A percentile compares a stretch with the other conserved stretches of the same genome.
These are phyloP conservation scores for slime mould (Dictyostelium discoideum) DNA, from an alignment of 78 protist species.

Conservation along the genomic window DNA sequence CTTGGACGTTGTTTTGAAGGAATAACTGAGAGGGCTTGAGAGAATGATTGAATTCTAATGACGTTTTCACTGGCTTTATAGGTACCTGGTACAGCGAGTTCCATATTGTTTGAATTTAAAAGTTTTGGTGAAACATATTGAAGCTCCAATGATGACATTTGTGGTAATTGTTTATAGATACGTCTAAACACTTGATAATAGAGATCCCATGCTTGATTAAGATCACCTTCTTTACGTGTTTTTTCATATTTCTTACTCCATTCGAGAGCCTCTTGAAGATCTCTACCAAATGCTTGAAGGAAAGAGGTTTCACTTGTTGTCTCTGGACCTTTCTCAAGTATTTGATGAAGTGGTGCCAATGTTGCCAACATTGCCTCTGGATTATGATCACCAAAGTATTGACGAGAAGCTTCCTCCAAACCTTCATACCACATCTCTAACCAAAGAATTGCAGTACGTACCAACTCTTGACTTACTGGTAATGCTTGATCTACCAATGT, in stretches of 20 bases:
- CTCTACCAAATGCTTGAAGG: conserved; percentile 93
- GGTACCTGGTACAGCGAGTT: conserved; percentile 98
- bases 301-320: conserved; percentile 96
- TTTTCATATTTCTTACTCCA: conserved; percentile 87
- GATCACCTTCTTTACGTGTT: conserved; percentile 79
- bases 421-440: conserved; percentile 99
- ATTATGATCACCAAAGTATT: conserved; percentile 94
- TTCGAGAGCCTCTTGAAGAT: conserved; percentile 93
- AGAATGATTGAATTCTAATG: conserved; percentile 92
- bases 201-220: conserved; percentile 97
- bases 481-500: conserved; percentile 92
- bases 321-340: conserved; percentile 91
- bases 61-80: conserved; percentile 78
- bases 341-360: conserved; percentile 94
- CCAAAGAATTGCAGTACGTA: conserved; percentile 98
- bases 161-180: conserved; percentile 94
- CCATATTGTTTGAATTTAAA: conserved; percentile 88
- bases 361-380: conserved; percentile 92
- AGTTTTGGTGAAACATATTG: conserved; percentile 93
- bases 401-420: conserved; percentile 97
- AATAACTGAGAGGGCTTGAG: conserved; percentile 92
- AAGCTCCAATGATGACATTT: conserved; percentile 93
- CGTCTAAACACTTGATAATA: conserved; percentile 96
- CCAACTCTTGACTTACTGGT: conserved; percentile 95
- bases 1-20: conserved; percentile 99